Base-by-base conservation (phyloP, 805 yeast genomes). In the Candida silvicultrix region DNA sequence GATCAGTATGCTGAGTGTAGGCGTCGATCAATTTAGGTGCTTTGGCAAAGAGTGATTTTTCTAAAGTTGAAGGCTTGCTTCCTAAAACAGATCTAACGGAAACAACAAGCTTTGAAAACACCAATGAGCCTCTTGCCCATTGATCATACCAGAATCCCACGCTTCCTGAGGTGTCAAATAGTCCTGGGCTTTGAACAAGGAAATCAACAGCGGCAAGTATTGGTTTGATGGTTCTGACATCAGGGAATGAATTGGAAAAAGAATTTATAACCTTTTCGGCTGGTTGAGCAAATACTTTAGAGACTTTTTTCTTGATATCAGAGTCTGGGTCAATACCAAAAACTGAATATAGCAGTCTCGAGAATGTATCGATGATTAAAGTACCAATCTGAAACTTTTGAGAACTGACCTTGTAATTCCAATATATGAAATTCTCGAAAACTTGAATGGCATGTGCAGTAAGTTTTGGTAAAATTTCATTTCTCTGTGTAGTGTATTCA, bases 341-440 rank as follows among this genome's bases (percentile, higher is more conserved):
- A 3, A 78, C 72, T 12, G 77, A 64, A 20, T 66, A 64, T 39
- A 87, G 58, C 2, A 85, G 71, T 34, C 73, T 74, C 11, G 74
- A 65, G 57, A 88, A 84, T 2, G 80, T 67, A 21, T 70, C 71
- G 14, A 83, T 66, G 6, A 81, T 70, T 43, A 70, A 64, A 6
- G 72, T 66, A 0, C 90, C 89, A 39, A 89, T 68, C 52, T 79
- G 75, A 52, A 78, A 69, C 49, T 81, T 78, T 56, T 89, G 86
- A 40, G 68, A 62, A 1, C 77, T 66, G 11, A 73, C 61, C 28
- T 69, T 66, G 61, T 80, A 89, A 51, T 80, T 75, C 85, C 95
- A 88, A 57, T 74, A 78, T 4, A 74, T 65, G 53, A 82, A 85
- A 52, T 86, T 80, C 56, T 89, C 96, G 64, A 81, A 87, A 0